A percentile compares a stretch with the other conserved stretches of the same genome.
Conservation (phyloP, 192 early-diverging fungal species). For the Rhizophagus prolifer region DNA sequence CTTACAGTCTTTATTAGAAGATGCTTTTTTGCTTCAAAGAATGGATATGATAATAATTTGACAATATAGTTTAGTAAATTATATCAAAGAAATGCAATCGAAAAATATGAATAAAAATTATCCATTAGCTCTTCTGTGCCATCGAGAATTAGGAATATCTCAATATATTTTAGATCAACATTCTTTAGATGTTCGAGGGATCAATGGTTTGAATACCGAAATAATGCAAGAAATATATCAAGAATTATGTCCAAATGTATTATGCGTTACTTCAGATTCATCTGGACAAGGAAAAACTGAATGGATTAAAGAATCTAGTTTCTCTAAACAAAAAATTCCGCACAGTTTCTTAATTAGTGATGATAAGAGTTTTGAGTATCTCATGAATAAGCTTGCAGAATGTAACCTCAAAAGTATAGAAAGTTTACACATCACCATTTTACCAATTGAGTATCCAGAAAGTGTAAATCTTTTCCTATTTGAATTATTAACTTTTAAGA, state of each 20-base stretch:
- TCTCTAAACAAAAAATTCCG: background rate
- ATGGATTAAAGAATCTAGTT: slow-evolving; percentile 17
- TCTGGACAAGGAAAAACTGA: slow-evolving; percentile 31
- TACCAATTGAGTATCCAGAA: background rate
- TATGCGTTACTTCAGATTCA: slow-evolving; percentile 20
- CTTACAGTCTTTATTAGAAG: slow-evolving; percentile 22
- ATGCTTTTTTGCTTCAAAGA: slow-evolving; percentile 15
- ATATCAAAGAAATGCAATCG: slow-evolving; percentile 11
- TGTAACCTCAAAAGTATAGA: background rate
- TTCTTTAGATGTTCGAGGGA: slow-evolving; percentile 5
- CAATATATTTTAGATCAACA: slow-evolving; percentile 30
- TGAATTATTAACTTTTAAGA: slow-evolving; percentile 18
- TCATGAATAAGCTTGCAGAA: slow-evolving; percentile 22
- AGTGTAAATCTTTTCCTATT: slow-evolving; percentile 9
- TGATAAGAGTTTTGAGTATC: background rate
- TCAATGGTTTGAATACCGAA: background rate
- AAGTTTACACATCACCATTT: slow-evolving; percentile 1
- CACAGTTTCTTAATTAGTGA: slow-evolving; percentile 18
- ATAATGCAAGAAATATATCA: slow-evolving; percentile 9
- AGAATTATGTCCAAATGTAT: slow-evolving; percentile 27
- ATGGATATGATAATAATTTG: slow-evolving; percentile 18
- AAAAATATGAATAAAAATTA: background rate
- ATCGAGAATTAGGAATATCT: slow-evolving; percentile 10
- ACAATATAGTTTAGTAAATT: slow-evolving; percentile 27
- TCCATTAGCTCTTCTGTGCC: slow-evolving; percentile 19